Conservation (phyloP, 2,329 filamentous ascomycete species). For the Chaetomium sp. region DNA sequence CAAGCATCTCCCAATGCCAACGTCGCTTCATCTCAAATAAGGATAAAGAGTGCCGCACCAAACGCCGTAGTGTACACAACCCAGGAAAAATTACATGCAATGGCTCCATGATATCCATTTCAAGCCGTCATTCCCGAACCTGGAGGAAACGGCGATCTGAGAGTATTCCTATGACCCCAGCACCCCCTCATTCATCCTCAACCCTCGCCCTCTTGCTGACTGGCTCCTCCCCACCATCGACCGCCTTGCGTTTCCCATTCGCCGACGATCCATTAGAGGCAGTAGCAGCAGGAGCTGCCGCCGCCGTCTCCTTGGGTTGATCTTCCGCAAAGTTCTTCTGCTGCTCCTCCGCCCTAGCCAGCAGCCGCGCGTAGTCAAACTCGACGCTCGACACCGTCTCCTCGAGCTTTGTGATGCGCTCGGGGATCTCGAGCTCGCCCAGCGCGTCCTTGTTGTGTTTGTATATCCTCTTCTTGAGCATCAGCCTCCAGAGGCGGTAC, state of each 20-base stretch:
- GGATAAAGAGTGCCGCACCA: background rate
- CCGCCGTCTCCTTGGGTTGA: background rate
- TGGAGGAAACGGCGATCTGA: background rate
- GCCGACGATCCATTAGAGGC: constrained; percentile 12
- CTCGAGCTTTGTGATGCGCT: constrained; percentile 72
- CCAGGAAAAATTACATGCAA: background rate
- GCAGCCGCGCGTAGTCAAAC: constrained; percentile 70
- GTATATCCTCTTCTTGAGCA: constrained; percentile 77
- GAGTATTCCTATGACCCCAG: background rate
- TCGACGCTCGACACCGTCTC: constrained; percentile 69
- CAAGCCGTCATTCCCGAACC: background rate
- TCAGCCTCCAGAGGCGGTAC: constrained; percentile 71
- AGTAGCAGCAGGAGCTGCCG: constrained; percentile 32
- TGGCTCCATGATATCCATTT: constrained; percentile 2
- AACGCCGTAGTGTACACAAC: constrained; percentile 27
- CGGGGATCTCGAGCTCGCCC: constrained; percentile 66
- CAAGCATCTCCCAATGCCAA: background rate
- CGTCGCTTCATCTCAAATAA: background rate
- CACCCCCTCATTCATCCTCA: constrained; percentile 33
- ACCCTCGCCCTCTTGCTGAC: constrained; percentile 52
- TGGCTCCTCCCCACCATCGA: constrained; percentile 32
- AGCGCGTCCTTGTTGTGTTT: constrained; percentile 72
- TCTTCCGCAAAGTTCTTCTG: constrained; percentile 29
- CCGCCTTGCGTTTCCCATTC: constrained; percentile 52
- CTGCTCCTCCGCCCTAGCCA: constrained; percentile 51